These are phyloP conservation scores for Incumbomyces lentus DNA, from an alignment of 2,329 filamentous ascomycete genomes.

Conservation along the genomic window DNA sequence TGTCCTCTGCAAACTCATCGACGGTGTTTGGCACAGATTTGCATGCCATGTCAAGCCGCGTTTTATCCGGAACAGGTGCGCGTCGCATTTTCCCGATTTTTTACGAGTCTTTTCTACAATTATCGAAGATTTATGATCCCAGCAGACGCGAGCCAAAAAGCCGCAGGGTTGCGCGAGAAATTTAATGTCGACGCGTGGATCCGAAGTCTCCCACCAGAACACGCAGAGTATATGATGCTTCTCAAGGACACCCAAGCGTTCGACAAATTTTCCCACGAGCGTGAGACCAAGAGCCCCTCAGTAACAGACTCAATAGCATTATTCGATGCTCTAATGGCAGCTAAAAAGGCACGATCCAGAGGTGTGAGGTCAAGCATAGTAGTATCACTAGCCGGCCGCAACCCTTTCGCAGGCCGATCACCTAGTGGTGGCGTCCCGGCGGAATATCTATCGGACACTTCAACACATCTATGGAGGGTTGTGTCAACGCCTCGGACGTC, in stretches of 20 bases:
- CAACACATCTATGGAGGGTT: conserved; percentile 54
- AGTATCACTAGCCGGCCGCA: conserved; percentile 40
- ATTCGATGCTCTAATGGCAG: conserved; percentile 7
- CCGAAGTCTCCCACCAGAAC: conserved; percentile 53
- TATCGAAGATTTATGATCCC: conserved; percentile 55
- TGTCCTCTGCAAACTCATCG: conserved; percentile 46
- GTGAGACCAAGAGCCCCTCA: conserved; percentile 39
- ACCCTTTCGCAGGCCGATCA: conserved; percentile 28
- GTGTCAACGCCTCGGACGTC: conserved; percentile 48
- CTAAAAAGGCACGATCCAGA: conserved; percentile 4
- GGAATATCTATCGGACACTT: conserved; percentile 52
- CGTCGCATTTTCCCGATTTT: conserved; percentile 58
- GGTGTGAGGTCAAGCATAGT: conserved; percentile 6
- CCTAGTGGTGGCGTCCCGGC: conserved; percentile 29
- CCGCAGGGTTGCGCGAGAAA: conserved; percentile 48
- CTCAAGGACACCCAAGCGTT: conserved; percentile 56
- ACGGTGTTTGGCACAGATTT: conserved; percentile 50
- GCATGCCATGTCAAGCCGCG: conserved; percentile 55
- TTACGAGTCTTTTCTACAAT: conserved; percentile 58
- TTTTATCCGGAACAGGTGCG: conserved; percentile 58
- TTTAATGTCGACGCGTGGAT: conserved; percentile 60
- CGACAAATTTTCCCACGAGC: conserved; percentile 56
- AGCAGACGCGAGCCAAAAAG: conserved; percentile 51
- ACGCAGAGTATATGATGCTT: conserved; percentile 52
- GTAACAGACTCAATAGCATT: conserved; percentile 12